Base-by-base conservation (phyloP, 305 asterid genomes). In the Fraxinus platypoda region DNA sequence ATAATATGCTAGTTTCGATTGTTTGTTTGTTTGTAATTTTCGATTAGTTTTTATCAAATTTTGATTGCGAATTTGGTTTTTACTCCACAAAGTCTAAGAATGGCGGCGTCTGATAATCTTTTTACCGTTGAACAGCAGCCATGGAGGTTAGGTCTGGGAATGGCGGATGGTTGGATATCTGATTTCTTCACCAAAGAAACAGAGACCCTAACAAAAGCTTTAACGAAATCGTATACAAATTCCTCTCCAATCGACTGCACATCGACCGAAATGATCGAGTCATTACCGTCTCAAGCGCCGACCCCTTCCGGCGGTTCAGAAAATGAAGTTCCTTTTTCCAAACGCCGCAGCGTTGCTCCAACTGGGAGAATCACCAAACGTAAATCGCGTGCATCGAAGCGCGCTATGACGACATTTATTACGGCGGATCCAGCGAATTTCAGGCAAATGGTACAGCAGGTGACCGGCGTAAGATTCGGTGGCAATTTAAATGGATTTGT, bases 401-500 rank as follows among this genome's bases (percentile, higher is more conserved):
- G 95, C 26, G 76, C 91, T 0, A 89, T 91, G 77, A 95, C 98
- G 82, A 95, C 97, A 81, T 95, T 91, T 49, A 92, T 95, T 64
- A 87, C 91, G 3, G 95, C 98, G 75, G 98, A 95, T 89, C 94
- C 98, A 23, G 94, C 95, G 59, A 92, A 94, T 75, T 95, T 95
- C 88, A 81, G 98, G 78, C 92, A 89, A 91, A 93, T 95, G 97
- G 98, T 95, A 85, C 98, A 95, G 91, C 91, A 95, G 87, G 95
- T 95, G 77, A 95, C 98, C 2, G 98, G 98, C 0, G 91, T 89
- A 59, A 90, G 92, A 25, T 84, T 93, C 78, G 74, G 83, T n/a
- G 92, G 91, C 8, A 78, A 84, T 70, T 26, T 38, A 71, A 81
- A 34, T 43, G 85, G 81, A 1, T 82, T 72, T 66, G 31, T 85